Evolutionary conservation across 2,329 filamentous ascomycete species (phyloP).

Genomic region (Aureobasidium sp.): DNA sequence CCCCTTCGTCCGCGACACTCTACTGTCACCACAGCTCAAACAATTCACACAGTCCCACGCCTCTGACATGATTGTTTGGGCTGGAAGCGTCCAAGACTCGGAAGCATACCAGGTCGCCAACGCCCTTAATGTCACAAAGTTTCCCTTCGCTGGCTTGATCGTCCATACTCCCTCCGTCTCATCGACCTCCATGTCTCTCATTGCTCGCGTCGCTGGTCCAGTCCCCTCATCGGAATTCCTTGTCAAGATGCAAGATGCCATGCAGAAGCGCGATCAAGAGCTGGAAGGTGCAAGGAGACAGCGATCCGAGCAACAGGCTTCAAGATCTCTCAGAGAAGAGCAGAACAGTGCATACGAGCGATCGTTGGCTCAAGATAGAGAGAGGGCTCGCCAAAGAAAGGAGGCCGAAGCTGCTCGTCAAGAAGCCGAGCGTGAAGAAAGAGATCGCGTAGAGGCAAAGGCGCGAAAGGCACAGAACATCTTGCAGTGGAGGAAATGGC

Average conservation of each 20-base stretch:
- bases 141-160: slow-evolving; percentile 78
- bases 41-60: slow-evolving; percentile 63
- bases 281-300: slow-evolving; percentile 66
- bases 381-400: slow-evolving; percentile 65
- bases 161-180: slow-evolving; percentile 80
- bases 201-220: slow-evolving; percentile 68
- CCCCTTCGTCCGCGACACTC: slow-evolving; percentile 70
- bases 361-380: slow-evolving; percentile 77
- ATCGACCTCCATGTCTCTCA: slow-evolving; percentile 80
- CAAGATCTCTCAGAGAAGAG: slow-evolving; percentile 71
- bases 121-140: slow-evolving; percentile 82
- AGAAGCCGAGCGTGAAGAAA: slow-evolving; percentile 56
- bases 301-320: slow-evolving; percentile 68
- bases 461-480: slow-evolving; percentile 47
- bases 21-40: slow-evolving; percentile 66
- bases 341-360: slow-evolving; percentile 93
- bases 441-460: slow-evolving; percentile 53
- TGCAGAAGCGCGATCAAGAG: slow-evolving; percentile 67
- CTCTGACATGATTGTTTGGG: slow-evolving; percentile 84
- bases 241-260: slow-evolving; percentile 62
- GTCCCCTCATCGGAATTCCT: slow-evolving; percentile 63
- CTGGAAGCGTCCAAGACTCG: slow-evolving; percentile 82
- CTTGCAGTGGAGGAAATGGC: slow-evolving; percentile 72
- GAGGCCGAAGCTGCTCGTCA: slow-evolving; percentile 62
- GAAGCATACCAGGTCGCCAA: slow-evolving; percentile 91